Conservation (phyloP, 2,329 filamentous ascomycete species). For the Byssothecium circinans region DNA sequence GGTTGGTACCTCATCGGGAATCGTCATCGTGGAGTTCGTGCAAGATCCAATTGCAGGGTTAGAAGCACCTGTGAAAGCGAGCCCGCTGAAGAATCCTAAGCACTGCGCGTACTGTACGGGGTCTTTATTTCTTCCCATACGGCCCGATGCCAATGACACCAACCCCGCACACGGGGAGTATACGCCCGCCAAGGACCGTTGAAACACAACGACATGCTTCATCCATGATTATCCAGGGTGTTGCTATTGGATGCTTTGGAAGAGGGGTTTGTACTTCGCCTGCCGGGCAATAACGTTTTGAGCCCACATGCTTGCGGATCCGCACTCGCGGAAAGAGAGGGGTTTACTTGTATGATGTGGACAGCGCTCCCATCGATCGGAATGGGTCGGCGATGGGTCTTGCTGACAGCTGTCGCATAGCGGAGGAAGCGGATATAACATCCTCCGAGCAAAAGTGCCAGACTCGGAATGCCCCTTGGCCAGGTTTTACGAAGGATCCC, state of each 20-base stretch:
- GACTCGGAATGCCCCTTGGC: too few species aligned
- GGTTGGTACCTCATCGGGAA: constrained; percentile 70
- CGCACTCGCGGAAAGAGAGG: constrained; percentile 23
- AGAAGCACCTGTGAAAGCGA: too few species aligned
- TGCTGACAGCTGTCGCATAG: too few species aligned
- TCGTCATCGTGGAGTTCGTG: constrained; percentile 51
- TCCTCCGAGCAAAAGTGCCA: too few species aligned
- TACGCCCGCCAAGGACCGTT: neutral
- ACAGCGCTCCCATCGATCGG: constrained; percentile 21
- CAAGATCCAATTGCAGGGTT: too few species aligned
- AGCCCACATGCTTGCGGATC: constrained; percentile 27
- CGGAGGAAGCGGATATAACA: too few species aligned
- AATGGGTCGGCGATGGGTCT: too few species aligned
- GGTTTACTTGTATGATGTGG: constrained; percentile 17
- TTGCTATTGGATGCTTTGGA: constrained; percentile 23
- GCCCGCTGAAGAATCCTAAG: too few species aligned
- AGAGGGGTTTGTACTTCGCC: constrained; percentile 26
- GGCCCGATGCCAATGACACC: too few species aligned
- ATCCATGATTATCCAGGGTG: constrained; percentile 18
- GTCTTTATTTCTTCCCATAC: neutral
- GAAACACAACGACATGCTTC: constrained; percentile 17
- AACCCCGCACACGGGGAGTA: constrained; percentile 33
- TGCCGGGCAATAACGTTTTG: constrained; percentile 10
- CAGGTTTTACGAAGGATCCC: too few species aligned
- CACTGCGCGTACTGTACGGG: neutral